Evolutionary conservation across 768 basidiomycete genomes (phyloP).

Genomic region (Suillus ampliporus): DNA sequence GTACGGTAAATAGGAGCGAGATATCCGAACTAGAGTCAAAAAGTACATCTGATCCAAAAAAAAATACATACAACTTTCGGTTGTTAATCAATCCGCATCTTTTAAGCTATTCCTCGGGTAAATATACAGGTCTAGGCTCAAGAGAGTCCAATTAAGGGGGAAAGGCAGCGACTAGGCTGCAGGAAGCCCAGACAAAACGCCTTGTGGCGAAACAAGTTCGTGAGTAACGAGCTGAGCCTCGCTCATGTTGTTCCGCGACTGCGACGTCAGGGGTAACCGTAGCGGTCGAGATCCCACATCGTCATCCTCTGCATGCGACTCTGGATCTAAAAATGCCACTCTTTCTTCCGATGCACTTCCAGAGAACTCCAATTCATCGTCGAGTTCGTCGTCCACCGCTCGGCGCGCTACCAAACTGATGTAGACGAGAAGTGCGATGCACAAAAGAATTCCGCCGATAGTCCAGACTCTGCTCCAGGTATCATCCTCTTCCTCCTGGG

Average conservation of each 20-base stretch:
- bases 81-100: constrained; percentile 1
- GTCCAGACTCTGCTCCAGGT: constrained; percentile 64
- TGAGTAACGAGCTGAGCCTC: constrained; percentile 48
- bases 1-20: constrained; percentile 15
- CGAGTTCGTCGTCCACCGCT: constrained; percentile 62
- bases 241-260: constrained; percentile 44
- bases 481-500: constrained; percentile 43
- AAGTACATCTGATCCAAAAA: constrained; percentile 26
- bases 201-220: constrained; percentile 22
- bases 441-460: constrained; percentile 70
- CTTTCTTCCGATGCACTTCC: constrained; percentile 52
- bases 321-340: constrained; percentile 54
- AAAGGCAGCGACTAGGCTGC: constrained; percentile 19
- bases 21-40: constrained; percentile 10
- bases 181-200: constrained; percentile 6
- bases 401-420: constrained; percentile 80
- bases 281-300: constrained; percentile 16
- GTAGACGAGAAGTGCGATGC: constrained; percentile 78
- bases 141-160: constrained; percentile 1
- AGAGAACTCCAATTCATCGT: constrained; percentile 43
- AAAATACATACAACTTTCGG: constrained; percentile 21
- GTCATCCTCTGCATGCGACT: constrained; percentile 26
- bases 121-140: constrained; percentile 10
- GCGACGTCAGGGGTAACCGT: constrained; percentile 25
- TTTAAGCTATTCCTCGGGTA: neutral